Evolutionary conservation across 2,329 filamentous ascomycete genomes (phyloP).

Genomic region (Fusarium protoensiforme): DNA sequence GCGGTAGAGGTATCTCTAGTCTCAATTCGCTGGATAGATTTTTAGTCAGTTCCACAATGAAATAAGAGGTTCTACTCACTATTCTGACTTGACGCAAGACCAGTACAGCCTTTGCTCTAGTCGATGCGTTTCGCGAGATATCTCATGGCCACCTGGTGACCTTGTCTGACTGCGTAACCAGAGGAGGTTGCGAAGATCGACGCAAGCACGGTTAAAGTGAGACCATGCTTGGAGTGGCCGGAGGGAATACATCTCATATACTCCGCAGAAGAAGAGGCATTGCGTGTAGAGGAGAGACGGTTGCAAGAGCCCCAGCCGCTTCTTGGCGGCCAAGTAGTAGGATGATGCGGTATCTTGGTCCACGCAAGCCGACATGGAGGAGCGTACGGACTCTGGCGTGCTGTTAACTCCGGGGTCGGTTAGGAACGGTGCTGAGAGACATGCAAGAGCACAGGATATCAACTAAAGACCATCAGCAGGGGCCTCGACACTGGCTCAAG

Average conservation of each 20-base stretch:
- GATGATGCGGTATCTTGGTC: background rate
- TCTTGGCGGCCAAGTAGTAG: background rate
- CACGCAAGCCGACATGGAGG: background rate
- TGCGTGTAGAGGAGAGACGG: background rate
- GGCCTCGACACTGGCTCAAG: too few species aligned
- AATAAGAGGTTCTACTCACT: background rate
- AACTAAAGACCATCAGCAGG: background rate
- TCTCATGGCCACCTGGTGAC: background rate
- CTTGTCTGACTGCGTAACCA: slow-evolving; percentile 39
- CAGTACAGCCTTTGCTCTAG: background rate
- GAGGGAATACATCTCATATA: slow-evolving; percentile 54
- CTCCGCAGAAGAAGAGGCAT: slow-evolving; percentile 14
- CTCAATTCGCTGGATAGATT: slow-evolving; percentile 8
- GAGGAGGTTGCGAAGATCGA: slow-evolving; percentile 46
- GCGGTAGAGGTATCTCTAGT: slow-evolving; percentile 51
- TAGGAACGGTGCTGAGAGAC: background rate
- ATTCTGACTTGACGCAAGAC: background rate
- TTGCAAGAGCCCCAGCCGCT: background rate
- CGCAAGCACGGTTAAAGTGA: slow-evolving; percentile 45
- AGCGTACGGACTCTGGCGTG: background rate
- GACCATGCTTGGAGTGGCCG: slow-evolving; percentile 50
- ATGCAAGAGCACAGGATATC: background rate
- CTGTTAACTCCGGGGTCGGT: background rate
- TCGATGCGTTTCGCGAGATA: background rate
- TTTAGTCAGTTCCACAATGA: background rate